Evolutionary conservation across 805 yeast genomes (phyloP), one percentile per base, ranked within the genome.

Genomic region (Saccharomyces eubayanus): DNA sequence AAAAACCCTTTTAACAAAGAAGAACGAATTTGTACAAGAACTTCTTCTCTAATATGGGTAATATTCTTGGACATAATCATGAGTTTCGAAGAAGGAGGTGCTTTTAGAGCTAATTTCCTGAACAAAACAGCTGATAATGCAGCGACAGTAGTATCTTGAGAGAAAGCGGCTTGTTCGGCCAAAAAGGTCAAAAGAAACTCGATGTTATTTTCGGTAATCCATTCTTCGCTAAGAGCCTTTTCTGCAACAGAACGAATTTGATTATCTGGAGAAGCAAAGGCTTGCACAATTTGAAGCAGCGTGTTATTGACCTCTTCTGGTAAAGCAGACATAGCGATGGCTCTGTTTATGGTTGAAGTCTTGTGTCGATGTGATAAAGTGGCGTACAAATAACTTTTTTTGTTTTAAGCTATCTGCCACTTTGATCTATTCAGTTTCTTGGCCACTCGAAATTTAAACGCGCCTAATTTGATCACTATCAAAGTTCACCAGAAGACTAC

Each of bases 61-160:
- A 90, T 78, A 49, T 91, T 85, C 64, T 96, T 81, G 47, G 88
- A 88, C 24, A 88, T 81, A 47, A 87, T 84, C 28, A 81, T 77
- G 50, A 76, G 79, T 57, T 79, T 75, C 36, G 73, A 67, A 9
- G 68, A 61, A 57, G 84, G 83, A 5, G 97, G 96, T 4, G 89
- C 80, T 63, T 84, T 83, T 54, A 85, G 79, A 6, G 96, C 90
- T 59, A 89, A 79, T 64, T 97, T 82, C 68, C 99, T 80, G 69
- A 94, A 89, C 55, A 94, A 72, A 29, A 94, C 97, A 2, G 97
- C 96, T 14, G 94, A 77, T 63, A 90, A 84, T 0, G 92, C 81
- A 55, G 81, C 75, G 5, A 79, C 70, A n/a, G 79, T 74, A 48
- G 83, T 83, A 58, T 78, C 78, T n/a, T 75, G 72, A 10, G 91